Evolutionary conservation across 495 filamentous ascomycete genomes (phyloP), one percentile per base, ranked within the genome.

Genomic region (Podospora comata): DNA sequence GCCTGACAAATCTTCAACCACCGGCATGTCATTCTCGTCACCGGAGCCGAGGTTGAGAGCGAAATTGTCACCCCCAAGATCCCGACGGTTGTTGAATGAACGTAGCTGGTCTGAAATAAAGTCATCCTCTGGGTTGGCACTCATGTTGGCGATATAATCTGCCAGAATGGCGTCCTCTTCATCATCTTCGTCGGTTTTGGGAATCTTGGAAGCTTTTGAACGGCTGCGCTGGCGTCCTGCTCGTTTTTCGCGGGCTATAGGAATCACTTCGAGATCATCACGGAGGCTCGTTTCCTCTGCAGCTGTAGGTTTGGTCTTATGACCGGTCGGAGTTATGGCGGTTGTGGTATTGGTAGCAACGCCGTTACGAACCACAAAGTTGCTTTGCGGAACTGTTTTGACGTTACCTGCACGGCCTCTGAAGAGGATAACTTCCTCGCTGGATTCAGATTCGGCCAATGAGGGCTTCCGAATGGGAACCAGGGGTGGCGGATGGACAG

Each of bases 71-170:
- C 81, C 84, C 60, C 84, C 85, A 19, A 87, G 74, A 34, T 86
- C 84, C 64, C 83, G 78, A 18, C 73, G 34, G 39, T 77, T 69
- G 64, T 77, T 75, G 57, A 79, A 73, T 19, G 67, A 44, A 18
- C 73, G 68, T n/a, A 69, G 68, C 44, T 67, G 67, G 23, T 60
- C 65, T 39, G 53, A 39, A 58, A 66, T 18, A 16, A 65, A 75
- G 64, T 82, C 79, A 19, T 80, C 74, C 23, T 79, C 72, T 18
- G 75, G 73, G 30, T 80, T 74, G 28, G 74, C 72, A 44, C 80
- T 79, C 75, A 93, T 87, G 73, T 96, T 93, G 66, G 85, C 86
- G 65, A 93, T 89, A 70, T 96, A 95, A 73, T 96, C 93, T 2
- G 85, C 85, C 23, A 91, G 60, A 3, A 88, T 80, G 0, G 84